Conservation (phyloP, 192 early-diverging fungal species). For the Glomus cerebriforme region DNA sequence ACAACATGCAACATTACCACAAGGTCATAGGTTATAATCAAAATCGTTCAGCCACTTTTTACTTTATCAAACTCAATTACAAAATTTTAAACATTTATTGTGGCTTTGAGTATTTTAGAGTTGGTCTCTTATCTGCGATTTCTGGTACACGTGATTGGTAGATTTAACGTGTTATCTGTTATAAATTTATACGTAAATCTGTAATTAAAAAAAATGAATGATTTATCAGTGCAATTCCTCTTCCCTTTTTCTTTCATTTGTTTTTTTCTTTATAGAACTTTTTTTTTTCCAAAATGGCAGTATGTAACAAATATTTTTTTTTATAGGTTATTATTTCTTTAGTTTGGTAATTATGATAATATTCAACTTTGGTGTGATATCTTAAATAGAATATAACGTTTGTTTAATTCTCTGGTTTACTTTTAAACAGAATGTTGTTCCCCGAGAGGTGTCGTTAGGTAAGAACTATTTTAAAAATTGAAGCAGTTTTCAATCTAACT, state of each 20-base stretch:
- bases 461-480: background rate
- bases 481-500: background rate
- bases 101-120: background rate
- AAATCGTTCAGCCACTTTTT: background rate
- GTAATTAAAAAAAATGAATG: too few species aligned
- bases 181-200: too few species aligned
- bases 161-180: too few species aligned
- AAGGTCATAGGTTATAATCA: background rate
- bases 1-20: background rate
- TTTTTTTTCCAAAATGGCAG: too few species aligned
- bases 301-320: background rate
- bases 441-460: constrained; percentile 18
- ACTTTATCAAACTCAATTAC: background rate
- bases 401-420: background rate
- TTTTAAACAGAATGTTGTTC: background rate
- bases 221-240: too few species aligned
- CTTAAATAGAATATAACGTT: too few species aligned
- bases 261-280: too few species aligned
- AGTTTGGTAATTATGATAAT: too few species aligned
- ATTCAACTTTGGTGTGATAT: too few species aligned
- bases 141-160: too few species aligned
- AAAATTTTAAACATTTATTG: background rate
- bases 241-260: too few species aligned
- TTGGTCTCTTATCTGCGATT: too few species aligned
- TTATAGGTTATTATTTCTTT: background rate